phyloP scores from a whole-genome alignment of 208 protist species.

The Tritrichomonas musculus region DNA sequence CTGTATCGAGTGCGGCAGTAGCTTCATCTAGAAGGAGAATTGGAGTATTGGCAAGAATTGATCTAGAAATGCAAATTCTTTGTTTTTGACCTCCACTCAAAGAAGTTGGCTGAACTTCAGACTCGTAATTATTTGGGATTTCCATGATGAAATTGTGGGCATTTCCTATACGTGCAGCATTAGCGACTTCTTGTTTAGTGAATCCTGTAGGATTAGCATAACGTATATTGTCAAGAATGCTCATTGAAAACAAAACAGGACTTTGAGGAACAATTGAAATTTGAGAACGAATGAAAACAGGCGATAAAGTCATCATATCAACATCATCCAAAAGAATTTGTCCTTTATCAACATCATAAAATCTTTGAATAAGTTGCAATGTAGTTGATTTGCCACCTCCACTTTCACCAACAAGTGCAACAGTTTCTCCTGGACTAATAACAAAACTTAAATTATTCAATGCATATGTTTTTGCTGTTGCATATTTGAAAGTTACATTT shows the following conservation, averaged over 20 bases:
- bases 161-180: neutral
- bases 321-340: neutral
- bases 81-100: no score
- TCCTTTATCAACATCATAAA: neutral
- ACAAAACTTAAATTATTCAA: neutral
- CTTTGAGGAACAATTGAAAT: no score
- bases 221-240: neutral
- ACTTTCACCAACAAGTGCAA: no score
- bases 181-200: neutral
- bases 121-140: slow-evolving; percentile 36
- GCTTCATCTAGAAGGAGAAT: slow-evolving; percentile 27
- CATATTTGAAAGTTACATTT: slow-evolving; percentile 4
- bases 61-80: no score
- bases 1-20: neutral
- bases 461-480: neutral
- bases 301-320: neutral
- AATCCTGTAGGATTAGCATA: neutral
- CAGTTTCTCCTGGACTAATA: no score
- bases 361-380: no score
- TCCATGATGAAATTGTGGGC: neutral
- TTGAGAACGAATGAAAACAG: neutral
- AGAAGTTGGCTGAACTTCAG: slow-evolving; percentile 11
- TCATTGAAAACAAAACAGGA: slow-evolving; percentile 8
- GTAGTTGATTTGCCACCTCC: neutral
- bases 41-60: neutral